Evolutionary conservation across 768 basidiomycete species (phyloP).

Genomic region (Chlorophyllum brunneum): DNA sequence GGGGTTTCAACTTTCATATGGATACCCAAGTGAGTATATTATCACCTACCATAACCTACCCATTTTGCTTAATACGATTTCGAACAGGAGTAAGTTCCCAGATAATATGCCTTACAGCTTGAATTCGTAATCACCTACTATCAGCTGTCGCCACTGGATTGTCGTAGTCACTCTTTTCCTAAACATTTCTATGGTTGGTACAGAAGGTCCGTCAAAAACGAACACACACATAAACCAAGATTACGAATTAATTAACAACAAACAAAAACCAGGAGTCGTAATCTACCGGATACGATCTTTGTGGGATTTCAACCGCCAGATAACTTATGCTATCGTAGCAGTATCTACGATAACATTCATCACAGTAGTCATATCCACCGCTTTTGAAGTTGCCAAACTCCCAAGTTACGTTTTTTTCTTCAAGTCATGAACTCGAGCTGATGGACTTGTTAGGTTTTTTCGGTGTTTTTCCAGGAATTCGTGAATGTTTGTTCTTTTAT

Average conservation of each 20-base stretch:
- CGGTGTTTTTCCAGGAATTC: neutral
- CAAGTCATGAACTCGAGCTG: neutral
- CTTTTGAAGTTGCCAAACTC: neutral
- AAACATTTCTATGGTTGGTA: neutral
- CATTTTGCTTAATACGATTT: neutral
- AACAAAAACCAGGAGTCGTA: neutral
- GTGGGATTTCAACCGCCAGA: neutral
- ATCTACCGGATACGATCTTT: constrained; percentile 3
- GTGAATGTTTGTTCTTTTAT: neutral
- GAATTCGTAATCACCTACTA: too few relatives aligned
- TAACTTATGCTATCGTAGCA: neutral
- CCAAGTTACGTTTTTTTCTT: neutral
- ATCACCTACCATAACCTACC: neutral
- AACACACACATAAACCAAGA: neutral
- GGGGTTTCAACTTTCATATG: neutral
- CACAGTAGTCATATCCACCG: neutral
- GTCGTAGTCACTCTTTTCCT: neutral
- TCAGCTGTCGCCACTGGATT: neutral
- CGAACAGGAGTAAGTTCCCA: neutral
- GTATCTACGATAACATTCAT: neutral
- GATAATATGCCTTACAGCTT: too few relatives aligned
- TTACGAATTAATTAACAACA: neutral
- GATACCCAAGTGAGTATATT: neutral
- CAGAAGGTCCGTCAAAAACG: neutral
- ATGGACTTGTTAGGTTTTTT: neutral